These are phyloP conservation scores for Metschnikowia anglica DNA, from an alignment of 805 yeast species.

Conservation along the genomic window DNA sequence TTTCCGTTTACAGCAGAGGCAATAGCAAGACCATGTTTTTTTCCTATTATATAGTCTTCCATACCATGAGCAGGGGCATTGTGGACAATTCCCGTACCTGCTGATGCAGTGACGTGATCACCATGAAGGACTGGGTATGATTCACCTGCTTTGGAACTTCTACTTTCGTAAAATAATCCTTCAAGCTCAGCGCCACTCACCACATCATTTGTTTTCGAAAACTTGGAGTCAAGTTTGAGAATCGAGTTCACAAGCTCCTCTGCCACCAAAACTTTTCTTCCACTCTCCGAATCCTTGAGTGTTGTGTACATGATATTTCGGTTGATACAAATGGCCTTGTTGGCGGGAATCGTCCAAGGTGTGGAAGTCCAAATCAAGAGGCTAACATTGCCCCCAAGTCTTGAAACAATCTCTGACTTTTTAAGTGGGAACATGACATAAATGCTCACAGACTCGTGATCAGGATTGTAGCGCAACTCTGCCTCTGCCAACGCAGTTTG, in stretches of 20 bases:
- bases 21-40: constrained; percentile 52
- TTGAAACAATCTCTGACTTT: constrained; percentile 22
- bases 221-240: constrained; percentile 26
- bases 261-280: constrained; percentile 58
- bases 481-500: constrained; percentile 95
- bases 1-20: constrained; percentile 76
- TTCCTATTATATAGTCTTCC: constrained; percentile 81
- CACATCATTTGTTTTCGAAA: constrained; percentile 2
- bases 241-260: constrained; percentile 45
- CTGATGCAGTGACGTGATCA: constrained; percentile 70
- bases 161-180: constrained; percentile 52
- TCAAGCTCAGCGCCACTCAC: constrained; percentile 28
- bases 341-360: constrained; percentile 95
- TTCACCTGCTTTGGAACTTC: constrained; percentile 38
- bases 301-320: constrained; percentile 57
- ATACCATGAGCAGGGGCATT: constrained; percentile 98
- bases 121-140: constrained; percentile 69
- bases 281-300: constrained; percentile 23
- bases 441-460: constrained; percentile 67
- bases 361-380: constrained; percentile 93
- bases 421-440: constrained; percentile 62
- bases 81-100: constrained; percentile 96
- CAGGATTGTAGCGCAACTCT: constrained; percentile 81
- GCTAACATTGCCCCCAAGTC: constrained; percentile 19
- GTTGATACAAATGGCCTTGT: constrained; percentile 77